phyloP scores from a whole-genome alignment of 768 basidiomycete species.

The Neoboletus subvelutipes region DNA sequence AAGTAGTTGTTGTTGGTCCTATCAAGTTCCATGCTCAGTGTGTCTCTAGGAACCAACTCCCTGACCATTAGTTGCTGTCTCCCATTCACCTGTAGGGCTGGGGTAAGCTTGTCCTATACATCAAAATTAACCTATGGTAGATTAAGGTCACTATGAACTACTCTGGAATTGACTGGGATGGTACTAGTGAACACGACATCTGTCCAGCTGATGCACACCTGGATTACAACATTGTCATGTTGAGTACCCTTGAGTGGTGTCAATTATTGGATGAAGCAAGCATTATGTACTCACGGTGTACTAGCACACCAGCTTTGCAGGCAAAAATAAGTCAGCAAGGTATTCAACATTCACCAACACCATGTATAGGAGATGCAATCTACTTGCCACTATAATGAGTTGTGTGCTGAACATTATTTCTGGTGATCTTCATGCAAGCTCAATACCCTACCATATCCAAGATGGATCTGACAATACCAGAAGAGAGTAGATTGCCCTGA shows the following conservation, averaged over 20 bases:
- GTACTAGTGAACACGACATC: not conserved
- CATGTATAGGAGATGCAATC: no score
- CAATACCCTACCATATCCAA: not conserved
- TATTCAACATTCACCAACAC: not conserved
- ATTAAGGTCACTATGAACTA: not conserved
- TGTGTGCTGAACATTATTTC: no score
- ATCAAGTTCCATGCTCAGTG: not conserved
- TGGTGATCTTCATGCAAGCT: no score
- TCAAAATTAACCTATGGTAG: not conserved
- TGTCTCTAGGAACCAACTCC: not conserved
- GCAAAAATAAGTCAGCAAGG: not conserved
- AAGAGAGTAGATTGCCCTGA: not conserved
- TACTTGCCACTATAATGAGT: no score
- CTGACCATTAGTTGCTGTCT: not conserved
- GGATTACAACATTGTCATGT: accelerated
- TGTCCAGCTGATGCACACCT: not conserved
- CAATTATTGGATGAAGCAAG: not conserved
- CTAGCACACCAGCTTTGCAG: not conserved
- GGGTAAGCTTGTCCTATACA: not conserved
- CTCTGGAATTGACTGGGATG: not conserved
- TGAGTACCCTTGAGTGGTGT: not conserved
- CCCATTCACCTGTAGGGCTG: not conserved
- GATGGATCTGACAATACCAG: not conserved
- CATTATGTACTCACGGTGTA: not conserved
- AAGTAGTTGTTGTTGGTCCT: no score